These are phyloP conservation scores for Vaccinium myrtillus DNA, from an alignment of 148 eudicot genomes.

Conservation along the genomic window DNA sequence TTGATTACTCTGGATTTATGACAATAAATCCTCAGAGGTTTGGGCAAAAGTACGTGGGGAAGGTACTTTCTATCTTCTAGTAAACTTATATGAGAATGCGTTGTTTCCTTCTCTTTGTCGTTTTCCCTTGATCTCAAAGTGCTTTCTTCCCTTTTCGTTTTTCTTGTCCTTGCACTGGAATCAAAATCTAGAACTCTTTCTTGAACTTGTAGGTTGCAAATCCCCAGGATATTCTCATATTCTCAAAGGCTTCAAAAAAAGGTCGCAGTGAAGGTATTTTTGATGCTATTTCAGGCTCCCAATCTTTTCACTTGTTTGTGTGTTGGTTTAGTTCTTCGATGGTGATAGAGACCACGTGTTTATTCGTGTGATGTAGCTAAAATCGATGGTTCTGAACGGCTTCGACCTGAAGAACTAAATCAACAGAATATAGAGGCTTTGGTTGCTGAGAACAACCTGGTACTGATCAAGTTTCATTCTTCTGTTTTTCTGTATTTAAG, in stretches of 20 bases:
- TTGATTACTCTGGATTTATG: conserved; percentile 97
- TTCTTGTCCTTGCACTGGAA: neutral
- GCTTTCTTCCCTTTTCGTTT: neutral
- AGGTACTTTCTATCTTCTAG: conserved; percentile 43
- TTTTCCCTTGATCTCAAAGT: neutral
- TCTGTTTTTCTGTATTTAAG: neutral
- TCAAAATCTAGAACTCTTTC: conserved; percentile 12
- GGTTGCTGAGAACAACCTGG: conserved; percentile 97
- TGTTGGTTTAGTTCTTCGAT: conserved; percentile 9
- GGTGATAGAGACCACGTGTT: conserved; percentile 1
- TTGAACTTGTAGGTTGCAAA: conserved; percentile 77
- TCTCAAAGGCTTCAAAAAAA: conserved; percentile 78
- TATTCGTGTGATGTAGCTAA: conserved; percentile 41
- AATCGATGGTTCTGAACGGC: conserved; percentile 75
- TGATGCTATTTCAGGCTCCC: neutral
- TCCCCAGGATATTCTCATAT: conserved; percentile 97
- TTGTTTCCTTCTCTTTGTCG: neutral
- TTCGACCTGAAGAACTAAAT: conserved; percentile 95
- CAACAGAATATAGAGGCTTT: conserved; percentile 99
- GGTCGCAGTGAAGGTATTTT: conserved; percentile 59
- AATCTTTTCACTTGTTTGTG: neutral
- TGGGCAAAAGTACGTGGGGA: conserved; percentile 98
- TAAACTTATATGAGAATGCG: neutral
- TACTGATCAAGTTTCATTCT: conserved; percentile 24
- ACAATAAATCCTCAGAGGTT: conserved; percentile 98